phyloP scores from a whole-genome alignment of 352 stramenopile species.

The Hyaloperonospora brassicae region DNA sequence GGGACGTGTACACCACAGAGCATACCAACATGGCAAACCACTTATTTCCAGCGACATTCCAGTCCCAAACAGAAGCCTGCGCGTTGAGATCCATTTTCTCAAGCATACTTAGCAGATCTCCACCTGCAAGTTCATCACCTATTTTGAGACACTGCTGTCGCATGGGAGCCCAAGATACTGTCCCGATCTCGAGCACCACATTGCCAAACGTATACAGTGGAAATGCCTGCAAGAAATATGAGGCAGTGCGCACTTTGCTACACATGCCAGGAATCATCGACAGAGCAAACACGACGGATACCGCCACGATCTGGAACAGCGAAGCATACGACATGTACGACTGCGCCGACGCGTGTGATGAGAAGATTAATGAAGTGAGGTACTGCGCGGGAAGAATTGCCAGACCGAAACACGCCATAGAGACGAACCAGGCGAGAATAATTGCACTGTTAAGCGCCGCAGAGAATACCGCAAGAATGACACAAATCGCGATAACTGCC shows the following conservation, averaged over 20 bases:
- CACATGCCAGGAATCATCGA: constrained; percentile 48
- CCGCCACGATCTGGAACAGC: constrained; percentile 61
- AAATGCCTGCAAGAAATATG: constrained; percentile 46
- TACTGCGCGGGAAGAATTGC: constrained; percentile 64
- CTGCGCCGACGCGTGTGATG: constrained; percentile 69
- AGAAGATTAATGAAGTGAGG: constrained; percentile 52
- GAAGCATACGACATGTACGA: constrained; percentile 69
- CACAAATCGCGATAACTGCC: constrained; percentile 23
- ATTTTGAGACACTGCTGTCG: constrained; percentile 36
- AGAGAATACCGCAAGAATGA: constrained; percentile 34
- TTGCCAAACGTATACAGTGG: constrained; percentile 56
- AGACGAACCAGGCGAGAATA: constrained; percentile 31
- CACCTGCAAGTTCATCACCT: constrained; percentile 6
- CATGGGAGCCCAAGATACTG: constrained; percentile 34
- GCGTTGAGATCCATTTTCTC: constrained; percentile 1
- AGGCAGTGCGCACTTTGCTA: constrained; percentile 28
- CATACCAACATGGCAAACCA: constrained; percentile 36
- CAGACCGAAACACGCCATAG: constrained; percentile 36
- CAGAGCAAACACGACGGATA: constrained; percentile 36
- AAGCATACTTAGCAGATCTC: constrained; percentile 18
- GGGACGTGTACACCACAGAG: constrained; percentile 37
- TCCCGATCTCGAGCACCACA: constrained; percentile 43
- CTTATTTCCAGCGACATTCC: constrained; percentile 37
- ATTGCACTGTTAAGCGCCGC: constrained; percentile 28
- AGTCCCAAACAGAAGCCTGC: constrained; percentile 37